Percentiles rank a stretch among this genome's conserved stretches.
These are phyloP conservation scores for Brassica napus DNA, from an alignment of 345 rosid genomes.

Conservation along the genomic window Da-Ae NC_063435.1:20581001-20581500, in stretches of 20 bases:
- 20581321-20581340: neutral
- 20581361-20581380: neutral
- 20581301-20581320: neutral
- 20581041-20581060: neutral
- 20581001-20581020: neutral
- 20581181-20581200: neutral
- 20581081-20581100: conserved; percentile 6
- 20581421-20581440: neutral
- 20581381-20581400: neutral
- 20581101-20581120: neutral
- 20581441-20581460: neutral
- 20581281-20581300: neutral
- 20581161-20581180: neutral
- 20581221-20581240: neutral
- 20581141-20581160: neutral
- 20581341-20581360: conserved; percentile 6
- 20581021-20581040: neutral
- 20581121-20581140: neutral
- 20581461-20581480: neutral
- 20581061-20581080: neutral
- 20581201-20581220: neutral
- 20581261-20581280: neutral
- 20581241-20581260: neutral
- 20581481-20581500: neutral
- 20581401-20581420: neutral